Evolutionary conservation across 305 asterid species (phyloP).

Genomic region (Andrographis paniculata): DNA sequence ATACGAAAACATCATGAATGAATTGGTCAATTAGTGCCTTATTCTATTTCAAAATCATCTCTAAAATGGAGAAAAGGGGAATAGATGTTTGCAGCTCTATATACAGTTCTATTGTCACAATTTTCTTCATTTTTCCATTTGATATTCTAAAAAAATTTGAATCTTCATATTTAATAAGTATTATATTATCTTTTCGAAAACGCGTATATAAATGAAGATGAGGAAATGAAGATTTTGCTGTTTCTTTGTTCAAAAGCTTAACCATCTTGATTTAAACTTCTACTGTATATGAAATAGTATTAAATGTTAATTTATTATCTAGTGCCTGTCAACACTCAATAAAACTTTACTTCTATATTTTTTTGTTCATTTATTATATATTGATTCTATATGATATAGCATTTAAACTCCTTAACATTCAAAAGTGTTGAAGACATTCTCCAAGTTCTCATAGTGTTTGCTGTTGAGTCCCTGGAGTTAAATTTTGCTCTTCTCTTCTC

Average conservation of each 20-base stretch:
- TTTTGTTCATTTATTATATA: slow-evolving; percentile 5
- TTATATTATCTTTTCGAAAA: no score
- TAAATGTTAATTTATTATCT: slow-evolving; percentile 7
- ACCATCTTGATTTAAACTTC: background rate
- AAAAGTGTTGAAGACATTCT: slow-evolving; percentile 93
- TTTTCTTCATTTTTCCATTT: background rate
- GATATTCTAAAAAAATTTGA: background rate
- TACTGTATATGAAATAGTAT: slow-evolving; percentile 5
- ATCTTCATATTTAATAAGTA: no score
- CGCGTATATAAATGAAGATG: no score
- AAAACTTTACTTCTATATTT: background rate
- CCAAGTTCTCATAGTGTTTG: slow-evolving; percentile 95
- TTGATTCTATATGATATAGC: slow-evolving; percentile 9
- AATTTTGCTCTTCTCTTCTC: slow-evolving; percentile 93
- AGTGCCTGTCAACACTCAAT: background rate
- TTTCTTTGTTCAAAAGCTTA: no score
- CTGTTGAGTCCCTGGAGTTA: slow-evolving; percentile 93
- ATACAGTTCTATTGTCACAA: background rate
- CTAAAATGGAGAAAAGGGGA: background rate
- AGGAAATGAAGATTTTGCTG: no score
- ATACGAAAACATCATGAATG: no score
- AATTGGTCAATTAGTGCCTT: background rate
- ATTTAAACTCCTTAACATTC: slow-evolving; percentile 44
- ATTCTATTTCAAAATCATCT: background rate
- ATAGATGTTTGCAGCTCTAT: background rate